Conservation (phyloP, 495 filamentous ascomycete genomes). For the Alectoria sarmentosa region DNA sequence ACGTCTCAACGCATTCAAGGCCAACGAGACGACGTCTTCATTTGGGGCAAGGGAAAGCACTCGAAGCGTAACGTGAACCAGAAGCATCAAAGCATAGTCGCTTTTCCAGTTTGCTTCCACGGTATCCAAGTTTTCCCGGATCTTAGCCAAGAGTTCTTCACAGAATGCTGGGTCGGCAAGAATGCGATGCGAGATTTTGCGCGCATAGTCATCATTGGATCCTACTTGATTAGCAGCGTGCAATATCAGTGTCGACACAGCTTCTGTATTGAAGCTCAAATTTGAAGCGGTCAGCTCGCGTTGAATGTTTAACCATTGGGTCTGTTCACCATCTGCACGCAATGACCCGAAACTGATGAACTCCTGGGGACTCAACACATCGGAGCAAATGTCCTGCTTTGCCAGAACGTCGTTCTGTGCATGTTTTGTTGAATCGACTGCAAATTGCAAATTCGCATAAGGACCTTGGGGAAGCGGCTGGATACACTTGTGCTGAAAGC, state of each 20-base stretch:
- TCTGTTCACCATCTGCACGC: slow-evolving; percentile 11
- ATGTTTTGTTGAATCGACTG: slow-evolving; percentile 8
- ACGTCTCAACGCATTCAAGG: background rate
- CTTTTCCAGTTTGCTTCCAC: slow-evolving; percentile 8
- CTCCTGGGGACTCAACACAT: slow-evolving; percentile 11
- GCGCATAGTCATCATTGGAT: background rate
- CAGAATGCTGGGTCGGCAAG: slow-evolving; percentile 7
- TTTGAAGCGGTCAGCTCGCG: slow-evolving; percentile 15
- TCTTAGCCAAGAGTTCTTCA: background rate
- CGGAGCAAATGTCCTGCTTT: slow-evolving; percentile 6
- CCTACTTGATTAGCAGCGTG: slow-evolving; percentile 10
- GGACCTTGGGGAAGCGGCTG: slow-evolving; percentile 7
- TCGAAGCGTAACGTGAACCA: background rate
- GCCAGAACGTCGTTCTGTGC: slow-evolving; percentile 15
- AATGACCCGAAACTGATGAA: slow-evolving; percentile 11
- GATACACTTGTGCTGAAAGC: background rate
- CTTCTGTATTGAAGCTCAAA: slow-evolving; percentile 10
- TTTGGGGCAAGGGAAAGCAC: background rate
- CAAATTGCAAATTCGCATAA: slow-evolving; percentile 7
- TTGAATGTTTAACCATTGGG: slow-evolving; percentile 17
- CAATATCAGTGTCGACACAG: slow-evolving; percentile 8
- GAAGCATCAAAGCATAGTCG: background rate
- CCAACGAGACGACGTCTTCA: background rate
- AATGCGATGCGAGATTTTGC: background rate
- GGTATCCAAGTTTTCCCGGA: background rate